A percentile compares a stretch with the other conserved stretches of the same genome.
Conservation (phyloP, 2,329 filamentous ascomycete species). For the Nannizzia gypsea region DNA sequence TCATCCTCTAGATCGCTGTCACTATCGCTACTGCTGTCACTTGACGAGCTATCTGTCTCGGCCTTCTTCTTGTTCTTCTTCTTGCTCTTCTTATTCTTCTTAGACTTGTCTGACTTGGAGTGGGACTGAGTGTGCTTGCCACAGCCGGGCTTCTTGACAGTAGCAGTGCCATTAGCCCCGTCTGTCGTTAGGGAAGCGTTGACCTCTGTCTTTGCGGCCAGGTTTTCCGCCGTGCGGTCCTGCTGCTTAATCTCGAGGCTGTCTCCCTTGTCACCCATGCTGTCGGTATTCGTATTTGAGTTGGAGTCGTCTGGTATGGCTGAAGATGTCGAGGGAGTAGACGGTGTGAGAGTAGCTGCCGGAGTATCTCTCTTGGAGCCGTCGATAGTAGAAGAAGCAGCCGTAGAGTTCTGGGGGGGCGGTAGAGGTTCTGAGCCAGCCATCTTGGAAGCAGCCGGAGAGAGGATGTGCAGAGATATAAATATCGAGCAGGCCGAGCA, state of each 20-base stretch:
- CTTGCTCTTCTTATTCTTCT: slow-evolving; percentile 7
- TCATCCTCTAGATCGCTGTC: slow-evolving; percentile 18
- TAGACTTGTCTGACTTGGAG: slow-evolving; percentile 1
- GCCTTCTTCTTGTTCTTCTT: slow-evolving; percentile 8
- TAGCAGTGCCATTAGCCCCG: not conserved
- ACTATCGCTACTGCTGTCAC: slow-evolving; percentile 15
- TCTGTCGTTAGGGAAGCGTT: not conserved
- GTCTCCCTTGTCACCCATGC: not conserved
- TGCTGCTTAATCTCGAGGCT: slow-evolving; percentile 1
- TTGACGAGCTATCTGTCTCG: not conserved
- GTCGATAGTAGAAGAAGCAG: not conserved
- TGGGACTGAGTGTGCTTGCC: not conserved
- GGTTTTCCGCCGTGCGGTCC: not conserved
- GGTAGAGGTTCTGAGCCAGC: not conserved
- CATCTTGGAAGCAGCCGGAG: not conserved
- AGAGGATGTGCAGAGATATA: not conserved
- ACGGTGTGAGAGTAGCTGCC: not conserved
- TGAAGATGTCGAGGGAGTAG: not conserved
- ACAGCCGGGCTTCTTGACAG: not conserved
- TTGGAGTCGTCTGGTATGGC: not conserved
- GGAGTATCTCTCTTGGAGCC: not conserved
- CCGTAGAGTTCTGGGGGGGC: not conserved
- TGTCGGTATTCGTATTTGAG: not conserved
- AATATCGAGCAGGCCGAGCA: not conserved
- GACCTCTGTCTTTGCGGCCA: not conserved